A percentile compares a stretch with the other conserved stretches of the same genome.
Conservation (phyloP, 352 stramenopile species). For the Phytophthora aleatoria region DNA sequence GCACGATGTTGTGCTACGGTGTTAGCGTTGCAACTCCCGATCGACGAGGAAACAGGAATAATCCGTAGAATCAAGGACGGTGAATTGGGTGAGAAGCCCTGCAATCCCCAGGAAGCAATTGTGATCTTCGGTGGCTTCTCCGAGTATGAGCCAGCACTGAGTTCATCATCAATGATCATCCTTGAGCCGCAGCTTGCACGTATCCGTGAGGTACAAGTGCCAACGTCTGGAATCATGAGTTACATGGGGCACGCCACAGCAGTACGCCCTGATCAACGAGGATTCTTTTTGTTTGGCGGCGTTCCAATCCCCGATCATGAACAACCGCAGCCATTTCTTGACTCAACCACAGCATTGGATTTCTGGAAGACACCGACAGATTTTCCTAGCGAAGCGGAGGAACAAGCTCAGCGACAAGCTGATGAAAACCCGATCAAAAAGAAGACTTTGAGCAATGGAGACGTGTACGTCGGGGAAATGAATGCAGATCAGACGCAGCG, state of each 20-base stretch:
- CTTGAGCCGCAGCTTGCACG: conserved; percentile 39
- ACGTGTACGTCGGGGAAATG: conserved; percentile 78
- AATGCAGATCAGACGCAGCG: conserved; percentile 38
- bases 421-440: conserved; percentile 48
- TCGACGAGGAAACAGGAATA: conserved; percentile 25
- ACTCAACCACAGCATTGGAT: conserved; percentile 50
- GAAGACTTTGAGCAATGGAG: conserved; percentile 56
- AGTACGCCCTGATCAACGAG: conserved; percentile 42
- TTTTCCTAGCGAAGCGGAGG: conserved; percentile 34
- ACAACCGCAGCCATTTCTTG: conserved; percentile 38
- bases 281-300: conserved; percentile 68
- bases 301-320: conserved; percentile 17
- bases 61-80: conserved; percentile 29
- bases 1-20: conserved; percentile 41
- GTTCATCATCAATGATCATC: conserved; percentile 41
- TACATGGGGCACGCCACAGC: conserved; percentile 54
- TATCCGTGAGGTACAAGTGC: conserved; percentile 36
- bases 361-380: conserved; percentile 65
- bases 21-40: conserved; percentile 38
- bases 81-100: conserved; percentile 22
- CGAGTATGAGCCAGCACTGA: conserved; percentile 27
- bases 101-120: conserved; percentile 30
- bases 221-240: conserved; percentile 43
- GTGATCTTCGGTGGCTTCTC: conserved; percentile 67
- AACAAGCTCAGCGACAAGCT: conserved; percentile 26